These are phyloP conservation scores for Apiospora malaysiana DNA, from an alignment of 2,329 filamentous ascomycete species.

Conservation along the genomic window DNA sequence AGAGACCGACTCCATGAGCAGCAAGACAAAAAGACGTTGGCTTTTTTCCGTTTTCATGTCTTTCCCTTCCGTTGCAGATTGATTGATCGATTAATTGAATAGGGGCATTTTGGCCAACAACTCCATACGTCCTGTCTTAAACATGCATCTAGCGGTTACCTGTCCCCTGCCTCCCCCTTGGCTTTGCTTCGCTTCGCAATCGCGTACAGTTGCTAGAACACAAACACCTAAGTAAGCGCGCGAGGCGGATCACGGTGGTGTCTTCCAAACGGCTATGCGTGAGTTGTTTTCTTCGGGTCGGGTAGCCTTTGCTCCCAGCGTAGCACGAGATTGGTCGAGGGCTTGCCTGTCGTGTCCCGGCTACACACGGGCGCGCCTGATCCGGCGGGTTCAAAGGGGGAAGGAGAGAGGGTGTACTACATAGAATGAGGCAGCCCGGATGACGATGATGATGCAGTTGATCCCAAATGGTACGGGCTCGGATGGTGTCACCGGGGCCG, in stretches of 20 bases:
- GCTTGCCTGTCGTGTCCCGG: not conserved
- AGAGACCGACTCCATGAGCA: not conserved
- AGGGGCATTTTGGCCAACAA: too few relatives aligned
- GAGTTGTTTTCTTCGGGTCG: not conserved
- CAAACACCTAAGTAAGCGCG: not conserved
- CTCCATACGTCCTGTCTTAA: too few relatives aligned
- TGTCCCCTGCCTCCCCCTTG: too few relatives aligned
- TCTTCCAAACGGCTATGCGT: not conserved
- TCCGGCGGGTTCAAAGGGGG: not conserved
- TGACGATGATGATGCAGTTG: not conserved
- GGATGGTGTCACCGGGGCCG: not conserved
- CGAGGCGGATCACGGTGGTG: not conserved
- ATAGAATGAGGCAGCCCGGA: not conserved
- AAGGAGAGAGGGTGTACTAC: not conserved
- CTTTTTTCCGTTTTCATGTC: not conserved
- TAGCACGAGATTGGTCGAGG: not conserved
- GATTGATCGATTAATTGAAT: too few relatives aligned
- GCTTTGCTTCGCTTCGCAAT: not conserved
- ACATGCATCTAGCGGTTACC: too few relatives aligned
- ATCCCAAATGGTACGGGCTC: not conserved
- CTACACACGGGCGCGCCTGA: not conserved
- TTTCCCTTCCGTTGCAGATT: not conserved
- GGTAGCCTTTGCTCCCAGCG: not conserved
- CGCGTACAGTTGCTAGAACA: not conserved
- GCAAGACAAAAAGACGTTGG: not conserved